Base-by-base conservation (phyloP, 2,329 filamentous ascomycete species). In the Fusarium cyanostomum region DNA sequence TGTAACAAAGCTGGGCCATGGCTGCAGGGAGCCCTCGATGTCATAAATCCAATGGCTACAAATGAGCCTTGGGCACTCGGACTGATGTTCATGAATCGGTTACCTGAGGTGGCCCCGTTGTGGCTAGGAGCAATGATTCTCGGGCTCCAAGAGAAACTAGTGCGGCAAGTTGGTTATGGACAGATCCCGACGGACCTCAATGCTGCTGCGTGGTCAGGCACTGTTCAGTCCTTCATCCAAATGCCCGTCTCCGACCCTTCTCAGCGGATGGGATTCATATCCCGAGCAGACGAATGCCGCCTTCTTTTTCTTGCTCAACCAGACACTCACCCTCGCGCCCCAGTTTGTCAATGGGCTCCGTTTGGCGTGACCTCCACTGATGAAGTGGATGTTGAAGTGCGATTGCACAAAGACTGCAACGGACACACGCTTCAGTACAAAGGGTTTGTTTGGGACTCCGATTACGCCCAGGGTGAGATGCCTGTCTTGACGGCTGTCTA, bases 1-100 rank as follows among this genome's bases (percentile, higher is more conserved):
- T 75, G 70, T 58, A 75, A 75, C 55, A 52, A 59, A 5, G 67
- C 64, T n/a, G 68, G 64, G 28, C 62, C 70, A 44, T 75, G 70
- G 72, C 49, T 75, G 8, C 67, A 74, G 50, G 68, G 71, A 51
- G 46, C 59, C 13, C 44, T 72, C 8, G 65, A 68, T 35, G 65
- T 68, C 21, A 70, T 75, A 24, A 56, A 69, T 28, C 13, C 34
- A 24, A 27, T 69, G 31, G 49, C 64, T 26, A 41, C 37, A 7
- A 49, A 59, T 21, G 55, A 58, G 12, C 56, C 55, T 3, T 24
- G 44, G 30, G 13, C 68, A 24, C 55, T 73, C 21, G 64, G 64
- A 16, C 66, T 61, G 21, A 72, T 75, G 62, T 37, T 15, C 10
- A 55, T 55, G 30, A 15, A 55, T n/a, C 30, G 44, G n/a, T 15